Evolutionary conservation across 2,329 filamentous ascomycete genomes (phyloP).

Genomic region (Talaromyces funiculosus): DNA sequence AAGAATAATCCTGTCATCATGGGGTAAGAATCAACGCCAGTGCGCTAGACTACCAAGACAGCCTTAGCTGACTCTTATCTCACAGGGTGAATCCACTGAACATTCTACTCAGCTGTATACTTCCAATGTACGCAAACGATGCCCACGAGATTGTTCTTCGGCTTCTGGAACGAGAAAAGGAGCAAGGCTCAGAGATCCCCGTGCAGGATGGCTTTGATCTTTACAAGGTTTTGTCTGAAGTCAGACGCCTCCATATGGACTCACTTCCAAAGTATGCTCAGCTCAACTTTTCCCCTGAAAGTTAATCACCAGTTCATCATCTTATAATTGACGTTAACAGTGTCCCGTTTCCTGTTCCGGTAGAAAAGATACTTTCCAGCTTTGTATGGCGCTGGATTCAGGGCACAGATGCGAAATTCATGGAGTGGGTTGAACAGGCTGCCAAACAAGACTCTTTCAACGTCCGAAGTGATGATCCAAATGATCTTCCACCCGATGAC

Average conservation of each 20-base stretch:
- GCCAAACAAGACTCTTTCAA: constrained; percentile 85
- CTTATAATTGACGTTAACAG: constrained; percentile 18
- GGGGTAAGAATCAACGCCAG: constrained; percentile 45
- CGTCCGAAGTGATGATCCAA: constrained; percentile 60
- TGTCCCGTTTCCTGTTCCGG: constrained; percentile 73
- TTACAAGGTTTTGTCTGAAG: constrained; percentile 80
- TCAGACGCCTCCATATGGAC: constrained; percentile 72
- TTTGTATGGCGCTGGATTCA: constrained; percentile 97
- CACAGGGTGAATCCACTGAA: constrained; percentile 54
- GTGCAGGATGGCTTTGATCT: constrained; percentile 91
- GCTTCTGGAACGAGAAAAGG: constrained; percentile 68
- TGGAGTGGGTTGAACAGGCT: constrained; percentile 80
- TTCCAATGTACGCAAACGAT: constrained; percentile 87
- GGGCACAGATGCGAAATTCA: constrained; percentile 70
- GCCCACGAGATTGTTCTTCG: constrained; percentile 76
- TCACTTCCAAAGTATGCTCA: constrained; percentile 57
- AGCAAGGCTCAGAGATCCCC: constrained; percentile 67
- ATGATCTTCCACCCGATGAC: constrained; percentile 64
- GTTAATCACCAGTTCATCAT: neutral
- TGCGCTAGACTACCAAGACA: neutral
- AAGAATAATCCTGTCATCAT: constrained; percentile 80
- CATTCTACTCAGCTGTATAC: constrained; percentile 73
- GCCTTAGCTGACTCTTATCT: constrained; percentile 1
- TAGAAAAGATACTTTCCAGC: constrained; percentile 77
- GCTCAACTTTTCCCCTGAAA: neutral